Base-by-base conservation (phyloP, 116 monocot genomes). In the Phalaenopsis hybrid region DNA sequence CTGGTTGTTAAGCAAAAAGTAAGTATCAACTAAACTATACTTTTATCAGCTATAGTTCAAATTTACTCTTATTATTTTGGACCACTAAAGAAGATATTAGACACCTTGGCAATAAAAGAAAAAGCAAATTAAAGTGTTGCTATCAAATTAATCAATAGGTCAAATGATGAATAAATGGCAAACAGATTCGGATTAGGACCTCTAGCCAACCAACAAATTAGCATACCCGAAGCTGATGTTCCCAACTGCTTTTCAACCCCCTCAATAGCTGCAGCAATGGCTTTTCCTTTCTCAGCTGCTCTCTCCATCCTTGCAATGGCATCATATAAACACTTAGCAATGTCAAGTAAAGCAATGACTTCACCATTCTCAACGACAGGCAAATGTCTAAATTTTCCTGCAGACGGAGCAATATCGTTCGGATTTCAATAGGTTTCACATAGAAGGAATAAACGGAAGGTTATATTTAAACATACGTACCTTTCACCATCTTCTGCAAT, bases 301-400 rank as follows among this genome's bases (percentile, higher is more conserved):
- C 89, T 82, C 78, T 89, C 89, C 81, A 89, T 83, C 44, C 87
- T 79, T 49, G 87, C 81, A 81, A 85, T 87, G 79, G 87, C 89
- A 83, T 89, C 89, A 79, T 89, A 89, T 23, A 89, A 63, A 79
- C 89, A 89, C 79, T 87, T 89, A 67, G 81, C 81, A 43, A 89
- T 89, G 76, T 89, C 89, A 34, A 89, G 83, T 74, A 89, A 81
- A 58, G 89, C 87, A 69, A 87, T 83, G 10, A 89, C 89, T 75
- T 89, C 89, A 18, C 87, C 87, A 59, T 89, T 89, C 67, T 89
- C 89, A 79, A 89, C 89, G 61, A 89, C 89, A 57, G 89, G 85
- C 81, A 89, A 81, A 85, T 89, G 89, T 78, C 89, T 87, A 63
- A 89, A 89, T 34, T 89, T 89, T 3, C 89, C 89, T 86, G 65